Evolutionary conservation across 495 filamentous ascomycete species (phyloP), one percentile per base, ranked within the genome.

Genomic region (Durotheca rogersii): DNA sequence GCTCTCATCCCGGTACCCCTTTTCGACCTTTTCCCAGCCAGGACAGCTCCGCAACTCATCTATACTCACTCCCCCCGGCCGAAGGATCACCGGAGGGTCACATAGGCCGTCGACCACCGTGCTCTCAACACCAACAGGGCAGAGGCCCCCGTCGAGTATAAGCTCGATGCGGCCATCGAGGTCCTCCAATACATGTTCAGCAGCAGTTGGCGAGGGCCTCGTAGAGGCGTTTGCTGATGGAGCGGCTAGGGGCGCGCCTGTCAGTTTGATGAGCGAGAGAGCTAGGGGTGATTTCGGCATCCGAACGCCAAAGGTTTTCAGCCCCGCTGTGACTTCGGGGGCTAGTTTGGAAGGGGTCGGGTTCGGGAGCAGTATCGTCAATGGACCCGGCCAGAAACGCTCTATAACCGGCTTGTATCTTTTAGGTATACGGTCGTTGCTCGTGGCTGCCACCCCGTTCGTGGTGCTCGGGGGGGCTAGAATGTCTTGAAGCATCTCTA

Each of bases 181-280:
- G 66, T 99, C 93, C 37, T 95, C 83, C 3, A 78, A 71, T 18
- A 99, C 93, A 66, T 99, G 93, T 55, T 82, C 77, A 11, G 93
- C 94, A 1, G 84, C 85, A 0, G 93, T 98, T 0, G 94, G 91
- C 1, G 86, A 90, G 0, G 93, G 93, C 57, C 87, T 88, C 0
- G 92, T 96, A 3, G 87, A 92, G 3, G 90, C 89, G 64, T 98
- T 98, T 3, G 94, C 93, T 10, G 88, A 94, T 9, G 93, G 93
- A 0, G 91, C 93, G n/a, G 94, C 93, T 40, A 98, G 74, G 1
- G 93, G 92, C 6, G 81, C 74, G 21, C 81, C 83, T 7, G 88
- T 71, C 11, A 87, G 74, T 34, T 87, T 79, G 44, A 96, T 95
- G 34, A 98, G 79, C 3, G 87, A 80, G 32, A 92, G 80, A 1